Conservation (phyloP, 1,139 yeast genomes). For the Diutina sp. region DNA sequence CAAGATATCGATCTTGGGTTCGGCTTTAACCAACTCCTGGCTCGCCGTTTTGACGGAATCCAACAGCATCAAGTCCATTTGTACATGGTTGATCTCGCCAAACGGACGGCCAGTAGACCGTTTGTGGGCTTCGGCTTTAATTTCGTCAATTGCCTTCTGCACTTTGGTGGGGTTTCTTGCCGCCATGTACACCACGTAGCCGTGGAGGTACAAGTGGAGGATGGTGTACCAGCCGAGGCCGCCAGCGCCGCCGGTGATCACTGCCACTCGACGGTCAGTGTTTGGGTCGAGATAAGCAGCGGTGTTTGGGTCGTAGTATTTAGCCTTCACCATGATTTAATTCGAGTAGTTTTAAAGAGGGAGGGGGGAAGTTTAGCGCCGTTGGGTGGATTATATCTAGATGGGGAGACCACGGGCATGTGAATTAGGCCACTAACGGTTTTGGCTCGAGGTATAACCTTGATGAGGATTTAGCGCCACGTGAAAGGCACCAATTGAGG, state of each 20-base stretch:
- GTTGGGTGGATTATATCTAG: no score
- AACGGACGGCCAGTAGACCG: slow-evolving; percentile 14
- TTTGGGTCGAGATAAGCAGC: slow-evolving; percentile 28
- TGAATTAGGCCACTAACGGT: no score
- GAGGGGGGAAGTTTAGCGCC: no score
- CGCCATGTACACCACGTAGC: slow-evolving; percentile 60
- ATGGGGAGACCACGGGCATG: no score
- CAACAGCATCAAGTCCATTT: slow-evolving; percentile 23
- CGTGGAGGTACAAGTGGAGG: slow-evolving; percentile 66
- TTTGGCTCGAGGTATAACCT: no score
- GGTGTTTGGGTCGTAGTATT: slow-evolving; percentile 13
- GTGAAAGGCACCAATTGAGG: no score
- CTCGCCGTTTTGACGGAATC: slow-evolving; percentile 19
- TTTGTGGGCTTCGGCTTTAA: slow-evolving; percentile 38
- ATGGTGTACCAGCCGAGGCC: slow-evolving; percentile 76
- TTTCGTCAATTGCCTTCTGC: slow-evolving; percentile 40
- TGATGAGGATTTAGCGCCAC: no score
- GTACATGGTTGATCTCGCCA: slow-evolving; percentile 18
- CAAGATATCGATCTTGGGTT: slow-evolving; percentile 19
- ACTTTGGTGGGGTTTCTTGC: slow-evolving; percentile 55
- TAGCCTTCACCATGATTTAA: neutral
- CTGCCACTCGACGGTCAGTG: slow-evolving; percentile 40
- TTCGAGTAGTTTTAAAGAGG: no score
- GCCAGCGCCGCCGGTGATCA: slow-evolving; percentile 71
- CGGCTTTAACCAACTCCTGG: slow-evolving; percentile 13